Evolutionary conservation across 805 yeast species (phyloP), one percentile per base, ranked within the genome.

Genomic region (Sporopachydermia lactativora): DNA sequence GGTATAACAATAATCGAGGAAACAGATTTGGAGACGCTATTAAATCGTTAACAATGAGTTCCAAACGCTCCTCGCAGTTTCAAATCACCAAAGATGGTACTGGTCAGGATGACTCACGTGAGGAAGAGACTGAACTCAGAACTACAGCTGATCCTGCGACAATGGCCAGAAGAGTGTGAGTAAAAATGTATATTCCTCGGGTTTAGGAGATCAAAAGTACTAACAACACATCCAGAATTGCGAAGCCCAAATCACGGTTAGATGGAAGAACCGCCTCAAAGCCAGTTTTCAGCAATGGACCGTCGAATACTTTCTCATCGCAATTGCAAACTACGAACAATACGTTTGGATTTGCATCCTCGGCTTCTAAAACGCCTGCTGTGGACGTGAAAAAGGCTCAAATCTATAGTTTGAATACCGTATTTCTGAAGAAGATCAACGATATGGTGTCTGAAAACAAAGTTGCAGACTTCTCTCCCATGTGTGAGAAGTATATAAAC

Each of bases 101-200:
- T 8, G 48, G 49, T 28, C 59, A 54, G 3, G 55, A 54, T 4
- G 62, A 59, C 31, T 62, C 65, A 34, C 68, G 64, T 14, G 71
- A 64, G 3, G 65, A 60, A 5, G 64, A 48, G n/a, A 49, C 58
- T 37, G 49, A 52, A 4, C 46, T 53, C 31, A 61, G 66, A 24
- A 44, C 50, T n/a, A 53, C 46, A 38, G 92, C 94, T 0, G 66
- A 81, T 1, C 64, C 71, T 3, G 75, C 67, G 3, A 76, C 73
- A 4, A 57, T 85, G 70, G 72, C 85, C 18, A 68, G 61, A 42
- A 66, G 96, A 51, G 80, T 75, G 61, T 81, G 83, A 43, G 70
- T 82, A 18, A 65, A 70, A 51, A n/a, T n/a, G n/a, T n/a, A n/a
- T n/a, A n/a, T n/a, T n/a, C n/a, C n/a, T n/a, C n/a, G n/a, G n/a